Conservation (phyloP, 1,139 yeast genomes). For the Zhuliangozyma parablackwelliae region DNA sequence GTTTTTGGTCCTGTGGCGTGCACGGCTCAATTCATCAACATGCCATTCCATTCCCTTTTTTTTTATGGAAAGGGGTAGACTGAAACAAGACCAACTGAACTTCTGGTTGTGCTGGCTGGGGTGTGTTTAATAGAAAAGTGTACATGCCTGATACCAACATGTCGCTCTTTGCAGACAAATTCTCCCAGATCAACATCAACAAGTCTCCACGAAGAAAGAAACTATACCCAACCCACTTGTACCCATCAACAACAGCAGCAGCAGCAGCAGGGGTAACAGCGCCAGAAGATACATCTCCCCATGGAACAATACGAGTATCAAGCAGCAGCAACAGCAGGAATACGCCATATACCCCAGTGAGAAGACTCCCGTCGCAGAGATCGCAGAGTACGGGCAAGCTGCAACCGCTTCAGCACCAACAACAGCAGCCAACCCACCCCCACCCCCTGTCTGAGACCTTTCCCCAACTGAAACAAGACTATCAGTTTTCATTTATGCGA, state of each 20-base stretch:
- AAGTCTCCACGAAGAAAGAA: slow-evolving; percentile 19
- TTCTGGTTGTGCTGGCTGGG: neutral
- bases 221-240: slow-evolving; percentile 19
- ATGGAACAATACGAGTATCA: slow-evolving; percentile 7
- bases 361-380: slow-evolving; percentile 1
- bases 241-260: slow-evolving; percentile 10
- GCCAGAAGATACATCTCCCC: neutral
- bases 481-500: slow-evolving; percentile 33
- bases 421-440: slow-evolving; percentile 8
- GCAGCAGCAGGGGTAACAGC: neutral
- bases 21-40: neutral
- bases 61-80: neutral
- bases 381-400: slow-evolving; percentile 5
- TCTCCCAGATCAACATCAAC: slow-evolving; percentile 22
- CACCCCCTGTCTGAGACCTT: slow-evolving; percentile 13
- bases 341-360: slow-evolving; percentile 6
- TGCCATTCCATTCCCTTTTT: neutral
- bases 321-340: slow-evolving; percentile 14
- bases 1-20: neutral
- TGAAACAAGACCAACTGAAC: neutral
- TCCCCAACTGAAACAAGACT: slow-evolving; percentile 10
- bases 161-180: slow-evolving; percentile 21
- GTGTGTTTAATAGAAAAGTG: neutral
- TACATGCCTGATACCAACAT: slow-evolving; percentile 2
- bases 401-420: neutral